Base-by-base conservation (phyloP, 805 yeast species). In the Wickerhamiella dianesei region DNA sequence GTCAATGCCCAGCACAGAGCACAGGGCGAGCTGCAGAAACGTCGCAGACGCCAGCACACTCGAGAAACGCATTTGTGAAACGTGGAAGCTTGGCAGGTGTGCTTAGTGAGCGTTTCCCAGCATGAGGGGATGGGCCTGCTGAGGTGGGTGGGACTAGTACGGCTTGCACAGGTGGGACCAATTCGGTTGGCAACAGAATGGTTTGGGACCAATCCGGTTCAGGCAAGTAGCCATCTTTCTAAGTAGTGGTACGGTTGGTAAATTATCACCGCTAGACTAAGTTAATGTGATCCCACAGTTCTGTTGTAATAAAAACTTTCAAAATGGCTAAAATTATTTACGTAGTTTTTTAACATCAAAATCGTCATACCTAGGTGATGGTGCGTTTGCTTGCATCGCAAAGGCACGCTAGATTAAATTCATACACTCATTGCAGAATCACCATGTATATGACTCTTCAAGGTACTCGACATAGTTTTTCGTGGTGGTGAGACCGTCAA, bases 1-100 rank as follows among this genome's bases (percentile, higher is more conserved):
- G 61, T 92, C 98, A 37, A 92, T 69, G 19, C 96, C 97, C 44
- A 92, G 67, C 8, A 92, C 73, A 2, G 96, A 89, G 9, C 75
- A 77, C 2, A 49, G 37, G 2, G 56, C 63, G 36, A 50, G 42
- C 16, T 45, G 51, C 21, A 45, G 44, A 12, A 40, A 22, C 49
- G 16, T 36, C 17, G 32, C 32, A 6, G 32, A 25, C 32, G 32
- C 32, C 32, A 25, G 32, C 32, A 25, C 32, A 25, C 32, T 25
- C 32, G 32, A 25, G 32, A 25, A 25, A 25, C 32, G 32, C 32
- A 25, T 25, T 25, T 25, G 12, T 6, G 32, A 25, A 25, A 25
- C 32, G 32, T 25, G 32, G 32, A 25, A 25, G 32, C 32, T 25
- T 6, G n/a, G n/a, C n/a, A n/a, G 32, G 32, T 25, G 6, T 25